phyloP scores from a whole-genome alignment of 2,329 filamentous ascomycete species.

The Claviceps paspali region DNA sequence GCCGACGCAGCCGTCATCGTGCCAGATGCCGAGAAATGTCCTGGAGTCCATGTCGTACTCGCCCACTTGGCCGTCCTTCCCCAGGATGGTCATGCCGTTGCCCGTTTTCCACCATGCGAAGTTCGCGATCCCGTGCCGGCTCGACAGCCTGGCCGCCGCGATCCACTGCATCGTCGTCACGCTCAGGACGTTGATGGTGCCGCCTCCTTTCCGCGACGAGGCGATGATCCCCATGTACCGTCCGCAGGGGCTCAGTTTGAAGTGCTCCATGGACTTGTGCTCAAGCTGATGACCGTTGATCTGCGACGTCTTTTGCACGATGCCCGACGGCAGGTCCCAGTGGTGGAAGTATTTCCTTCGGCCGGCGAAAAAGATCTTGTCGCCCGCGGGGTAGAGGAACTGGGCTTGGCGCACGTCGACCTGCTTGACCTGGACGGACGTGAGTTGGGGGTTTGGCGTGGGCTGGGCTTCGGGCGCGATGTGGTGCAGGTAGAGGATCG shows the following conservation, averaged over 20 bases:
- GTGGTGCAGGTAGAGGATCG: constrained; percentile 79
- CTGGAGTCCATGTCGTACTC: constrained; percentile 64
- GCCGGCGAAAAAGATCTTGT: constrained; percentile 76
- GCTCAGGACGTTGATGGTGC: constrained; percentile 73
- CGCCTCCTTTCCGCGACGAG: constrained; percentile 69
- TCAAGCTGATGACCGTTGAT: constrained; percentile 63
- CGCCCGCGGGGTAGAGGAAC: constrained; percentile 58
- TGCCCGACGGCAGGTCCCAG: constrained; percentile 75
- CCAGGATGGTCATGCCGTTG: constrained; percentile 65
- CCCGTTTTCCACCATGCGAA: constrained; percentile 88
- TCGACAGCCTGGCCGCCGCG: constrained; percentile 66
- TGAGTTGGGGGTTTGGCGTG: constrained; percentile 75
- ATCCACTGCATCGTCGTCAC: constrained; percentile 76
- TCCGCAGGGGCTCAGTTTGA: constrained; percentile 77
- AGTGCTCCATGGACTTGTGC: constrained; percentile 80
- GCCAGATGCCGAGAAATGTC: constrained; percentile 68
- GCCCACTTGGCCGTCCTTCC: constrained; percentile 76
- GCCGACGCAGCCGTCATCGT: constrained; percentile 76
- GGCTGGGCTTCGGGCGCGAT: constrained; percentile 61
- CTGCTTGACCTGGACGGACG: constrained; percentile 70
- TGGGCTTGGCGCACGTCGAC: constrained; percentile 74
- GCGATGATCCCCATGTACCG: constrained; percentile 73
- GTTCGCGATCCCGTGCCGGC: constrained; percentile 70
- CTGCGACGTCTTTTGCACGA: constrained; percentile 67
- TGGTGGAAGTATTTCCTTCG: constrained; percentile 84